These are phyloP conservation scores for Lactarius tabidus DNA, from an alignment of 768 basidiomycete genomes.

Conservation along the genomic window DNA sequence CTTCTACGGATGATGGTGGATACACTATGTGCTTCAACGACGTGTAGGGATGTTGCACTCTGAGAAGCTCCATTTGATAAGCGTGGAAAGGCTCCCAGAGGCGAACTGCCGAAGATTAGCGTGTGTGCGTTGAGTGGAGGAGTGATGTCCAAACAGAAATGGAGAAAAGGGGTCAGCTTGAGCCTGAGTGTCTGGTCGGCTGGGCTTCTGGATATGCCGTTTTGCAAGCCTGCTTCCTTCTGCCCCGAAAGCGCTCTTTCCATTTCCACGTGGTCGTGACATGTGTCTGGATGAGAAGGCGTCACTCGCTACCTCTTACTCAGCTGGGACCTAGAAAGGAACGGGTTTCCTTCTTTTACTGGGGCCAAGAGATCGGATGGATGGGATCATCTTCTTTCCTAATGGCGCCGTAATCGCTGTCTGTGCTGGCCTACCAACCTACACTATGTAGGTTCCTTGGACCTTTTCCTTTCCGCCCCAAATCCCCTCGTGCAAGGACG, in stretches of 20 bases:
- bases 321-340: background rate
- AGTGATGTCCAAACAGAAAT: background rate
- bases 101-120: too few species aligned
- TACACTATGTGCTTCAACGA: too few species aligned
- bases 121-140: background rate
- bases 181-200: too few species aligned
- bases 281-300: background rate
- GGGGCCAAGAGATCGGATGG: background rate
- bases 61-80: background rate
- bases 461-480: background rate
- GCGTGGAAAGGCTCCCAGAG: too few species aligned
- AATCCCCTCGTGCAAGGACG: background rate
- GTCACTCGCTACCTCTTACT: background rate
- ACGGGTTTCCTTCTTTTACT: background rate
- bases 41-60: background rate
- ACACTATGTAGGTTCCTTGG: background rate
- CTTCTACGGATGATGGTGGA: too few species aligned
- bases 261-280: too few species aligned
- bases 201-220: too few species aligned
- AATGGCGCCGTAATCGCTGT: background rate
- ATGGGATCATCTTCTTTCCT: background rate
- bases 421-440: background rate
- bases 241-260: too few species aligned
- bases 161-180: too few species aligned
- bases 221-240: too few species aligned